Evolutionary conservation across 805 yeast genomes (phyloP), one percentile per base, ranked within the genome.

Genomic region (Tetrapisispora phaffii): DNA sequence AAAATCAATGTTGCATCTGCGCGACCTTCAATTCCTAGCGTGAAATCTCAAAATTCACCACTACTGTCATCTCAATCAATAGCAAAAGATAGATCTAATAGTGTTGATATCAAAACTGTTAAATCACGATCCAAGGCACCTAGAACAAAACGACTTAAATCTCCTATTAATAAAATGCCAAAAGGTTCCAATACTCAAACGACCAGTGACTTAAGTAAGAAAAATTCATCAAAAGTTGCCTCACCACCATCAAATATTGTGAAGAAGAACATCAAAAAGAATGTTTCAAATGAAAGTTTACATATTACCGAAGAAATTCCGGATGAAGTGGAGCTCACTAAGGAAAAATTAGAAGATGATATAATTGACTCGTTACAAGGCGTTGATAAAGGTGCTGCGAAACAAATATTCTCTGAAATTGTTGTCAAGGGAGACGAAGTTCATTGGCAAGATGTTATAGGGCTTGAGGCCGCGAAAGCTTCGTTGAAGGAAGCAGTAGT

Each of bases 391-490:
- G 55, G 57, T 4, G 82, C 95, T 0, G 95, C 94, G 10, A 76
- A 76, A 50, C 96, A 86, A 59, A 89, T 90, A 42, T 67, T 90
- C 45, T 84, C 83, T 50, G 96, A 90, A 58, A 86, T 90, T 47
- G 83, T 90, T 22, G 83, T 88, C 5, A 80, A 80, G 44, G 96
- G 96, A 13, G 96, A 89, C 58, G 85, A 85, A 54, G 93, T 90
- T 1, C 80, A 76, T 54, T 93, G 97, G 97, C 90, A 83, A 43
- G 97, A 93, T 58, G 84, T 90, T 50, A 95, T 95, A 0, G 98
- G 98, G 1, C 66, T 93, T 26, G 90, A 83, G 44, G 72, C 74
- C n/a, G 96, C 97, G 2, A 93, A 90, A 58, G 76, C 75, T 50
- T 83, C 96, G 2, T 69, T 90, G 44, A 90, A 88, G 60, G 98